Evolutionary conservation across 202 grass and related monocot species (phyloP), one percentile per base, ranked within the genome.

Genomic region (Carex arenaria): DNA sequence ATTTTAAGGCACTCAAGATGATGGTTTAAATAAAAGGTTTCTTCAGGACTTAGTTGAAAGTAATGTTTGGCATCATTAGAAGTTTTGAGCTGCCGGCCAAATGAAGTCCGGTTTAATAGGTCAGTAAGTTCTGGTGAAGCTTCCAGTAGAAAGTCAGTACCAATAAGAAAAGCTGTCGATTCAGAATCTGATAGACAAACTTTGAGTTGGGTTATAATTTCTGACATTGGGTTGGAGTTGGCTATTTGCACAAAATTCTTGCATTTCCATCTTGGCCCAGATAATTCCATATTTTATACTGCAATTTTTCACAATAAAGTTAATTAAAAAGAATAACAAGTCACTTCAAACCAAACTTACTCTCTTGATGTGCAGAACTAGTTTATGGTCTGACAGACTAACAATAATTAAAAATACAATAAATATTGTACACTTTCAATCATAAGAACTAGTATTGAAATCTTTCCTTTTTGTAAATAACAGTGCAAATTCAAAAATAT

Each of bases 21-120:
- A 64, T 87, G 87, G 71, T 18, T 81, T 11, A 93, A 75, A 68
- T 91, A 97, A 76, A 97, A 97, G 23, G 87, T 32, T 83, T 97
- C 90, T 57, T 93, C 90, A 2, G 86, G 60, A 4, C 90, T 84
- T 17, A 93, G 61, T 71, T 97, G 89, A 62, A 97, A 91, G 84
- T 85, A 88, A 0, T 82, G 84, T 6, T 82, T 87, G 4, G 84
- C 76, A 34, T 20, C 18, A 18, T 62, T 55, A 4, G 79, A 80
- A 12, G 17, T 92, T 2, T 60, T 82, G 14, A 92, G 7, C 0
- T 60, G 31, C 0, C 28, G 73, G n/a, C 94, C 94, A 67, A 94
- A 90, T 45, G 84, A 26, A 2, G 87, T 80, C 0, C 54, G 23
- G 18, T 83, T 81, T 10, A 97, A 64, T 42, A 94, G 84, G 14